These are phyloP conservation scores for Ustilago xerochloae DNA, from an alignment of 1,284 basidiomycete genomes.

Conservation along the genomic window DNA sequence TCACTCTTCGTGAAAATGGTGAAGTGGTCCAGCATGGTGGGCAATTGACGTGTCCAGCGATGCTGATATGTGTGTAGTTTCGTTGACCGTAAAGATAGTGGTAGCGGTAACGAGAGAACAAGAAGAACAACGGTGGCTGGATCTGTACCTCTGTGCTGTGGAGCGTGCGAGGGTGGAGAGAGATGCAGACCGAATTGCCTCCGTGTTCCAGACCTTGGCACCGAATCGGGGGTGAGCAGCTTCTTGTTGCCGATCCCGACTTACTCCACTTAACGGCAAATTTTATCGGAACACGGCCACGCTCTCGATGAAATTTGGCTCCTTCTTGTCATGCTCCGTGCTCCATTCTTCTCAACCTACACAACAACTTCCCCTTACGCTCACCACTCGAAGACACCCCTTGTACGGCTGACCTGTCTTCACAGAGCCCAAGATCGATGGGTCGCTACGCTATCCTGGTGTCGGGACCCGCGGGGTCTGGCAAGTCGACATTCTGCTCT, in stretches of 20 bases:
- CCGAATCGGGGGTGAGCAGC: not conserved
- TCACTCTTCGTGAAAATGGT: slow-evolving; percentile 58
- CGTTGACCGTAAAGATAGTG: slow-evolving; percentile 3
- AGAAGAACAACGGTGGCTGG: slow-evolving; percentile 7
- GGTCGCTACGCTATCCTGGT: slow-evolving; percentile 61
- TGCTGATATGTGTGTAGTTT: not conserved
- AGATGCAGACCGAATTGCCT: slow-evolving; percentile 20
- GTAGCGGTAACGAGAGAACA: slow-evolving; percentile 1
- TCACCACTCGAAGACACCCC: no score
- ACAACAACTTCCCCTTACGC: not conserved
- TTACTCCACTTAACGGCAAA: slow-evolving; percentile 1
- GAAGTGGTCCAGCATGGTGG: slow-evolving; percentile 59
- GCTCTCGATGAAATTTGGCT: not conserved
- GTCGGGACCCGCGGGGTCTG: slow-evolving; percentile 91
- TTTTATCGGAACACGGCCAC: slow-evolving; percentile 11
- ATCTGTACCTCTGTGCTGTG: slow-evolving; percentile 2
- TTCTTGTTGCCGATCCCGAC: not conserved
- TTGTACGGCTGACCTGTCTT: not conserved
- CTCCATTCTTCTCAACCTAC: slow-evolving; percentile 1
- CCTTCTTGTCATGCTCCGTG: not conserved
- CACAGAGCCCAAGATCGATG: slow-evolving; percentile 26
- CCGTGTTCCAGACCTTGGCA: slow-evolving; percentile 6
- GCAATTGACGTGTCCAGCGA: not conserved
- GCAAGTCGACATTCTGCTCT: slow-evolving; percentile 94
- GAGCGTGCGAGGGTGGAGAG: slow-evolving; percentile 11